These are phyloP conservation scores for Kingdonia uniflora DNA, from an alignment of 164 flowering plant genomes.

Conservation along the genomic window DNA sequence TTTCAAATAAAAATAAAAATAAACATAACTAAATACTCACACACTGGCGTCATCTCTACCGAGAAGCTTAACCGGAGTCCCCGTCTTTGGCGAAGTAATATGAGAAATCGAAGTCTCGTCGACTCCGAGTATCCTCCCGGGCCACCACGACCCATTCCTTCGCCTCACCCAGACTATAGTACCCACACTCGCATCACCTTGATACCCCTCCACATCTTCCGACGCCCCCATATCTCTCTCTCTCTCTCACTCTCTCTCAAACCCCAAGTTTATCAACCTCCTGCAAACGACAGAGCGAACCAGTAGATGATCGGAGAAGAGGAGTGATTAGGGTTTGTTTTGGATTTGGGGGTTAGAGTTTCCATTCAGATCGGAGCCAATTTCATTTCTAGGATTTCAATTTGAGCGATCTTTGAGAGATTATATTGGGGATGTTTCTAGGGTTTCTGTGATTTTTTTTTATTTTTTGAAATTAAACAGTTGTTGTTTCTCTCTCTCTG, in stretches of 20 bases:
- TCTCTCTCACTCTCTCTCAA: not conserved
- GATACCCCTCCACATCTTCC: slow-evolving; percentile 14
- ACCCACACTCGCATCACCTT: slow-evolving; percentile 48
- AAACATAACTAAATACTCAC: slow-evolving; percentile 32
- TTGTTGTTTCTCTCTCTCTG: slow-evolving; percentile 2
- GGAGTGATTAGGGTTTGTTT: too few species aligned
- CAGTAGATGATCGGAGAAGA: too few species aligned
- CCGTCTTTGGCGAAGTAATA: slow-evolving; percentile 78
- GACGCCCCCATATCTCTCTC: slow-evolving; percentile 31
- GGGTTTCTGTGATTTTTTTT: not conserved
- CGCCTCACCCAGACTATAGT: slow-evolving; percentile 91
- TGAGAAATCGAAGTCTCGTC: slow-evolving; percentile 70
- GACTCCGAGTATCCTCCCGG: slow-evolving; percentile 77
- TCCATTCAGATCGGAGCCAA: slow-evolving; percentile 11
- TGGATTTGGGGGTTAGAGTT: slow-evolving; percentile 10
- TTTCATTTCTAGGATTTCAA: slow-evolving; percentile 15
- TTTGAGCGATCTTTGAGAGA: not conserved
- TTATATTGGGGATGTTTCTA: too few species aligned
- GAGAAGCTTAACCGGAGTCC: slow-evolving; percentile 96
- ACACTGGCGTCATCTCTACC: slow-evolving; percentile 98
- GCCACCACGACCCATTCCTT: slow-evolving; percentile 99
- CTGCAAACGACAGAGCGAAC: slow-evolving; percentile 13
- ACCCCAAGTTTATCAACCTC: slow-evolving; percentile 17
- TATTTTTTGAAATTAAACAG: slow-evolving; percentile 9
- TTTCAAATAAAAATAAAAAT: too few species aligned